A percentile compares a stretch with the other conserved stretches of the same genome.
These are phyloP conservation scores for Zygotorulaspora sp. DNA, from an alignment of 805 yeast species.

Conservation along the genomic window DNA sequence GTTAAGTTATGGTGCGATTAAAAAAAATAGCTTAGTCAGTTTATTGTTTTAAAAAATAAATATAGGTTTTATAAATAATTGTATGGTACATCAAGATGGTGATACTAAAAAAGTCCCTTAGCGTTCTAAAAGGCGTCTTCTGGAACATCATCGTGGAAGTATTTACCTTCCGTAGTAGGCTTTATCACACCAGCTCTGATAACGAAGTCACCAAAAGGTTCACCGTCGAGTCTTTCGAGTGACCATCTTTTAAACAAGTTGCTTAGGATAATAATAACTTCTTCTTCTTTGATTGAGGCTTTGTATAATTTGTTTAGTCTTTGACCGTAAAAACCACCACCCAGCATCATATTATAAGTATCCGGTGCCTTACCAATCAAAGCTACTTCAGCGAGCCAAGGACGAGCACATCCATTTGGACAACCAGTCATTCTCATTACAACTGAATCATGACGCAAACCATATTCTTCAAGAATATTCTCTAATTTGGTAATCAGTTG, in stretches of 20 bases:
- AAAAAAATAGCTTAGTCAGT: no score
- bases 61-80: slow-evolving; percentile 2
- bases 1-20: no score
- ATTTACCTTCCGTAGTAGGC: slow-evolving; percentile 85
- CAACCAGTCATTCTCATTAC: slow-evolving; percentile 99
- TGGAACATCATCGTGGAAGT: slow-evolving; percentile 90
- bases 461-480: slow-evolving; percentile 82
- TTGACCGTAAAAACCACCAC: slow-evolving; percentile 94
- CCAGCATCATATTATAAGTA: slow-evolving; percentile 88
- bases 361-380: slow-evolving; percentile 93
- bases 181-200: slow-evolving; percentile 82
- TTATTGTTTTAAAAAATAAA: slow-evolving; percentile 3
- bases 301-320: slow-evolving; percentile 85
- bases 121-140: slow-evolving; percentile 55
- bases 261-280: slow-evolving; percentile 67
- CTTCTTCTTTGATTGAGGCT: slow-evolving; percentile 86
- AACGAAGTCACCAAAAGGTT: slow-evolving; percentile 92
- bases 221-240: slow-evolving; percentile 82
- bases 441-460: slow-evolving; percentile 87
- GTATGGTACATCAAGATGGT: slow-evolving; percentile 1
- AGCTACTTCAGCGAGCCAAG: slow-evolving; percentile 96
- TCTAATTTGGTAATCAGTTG: slow-evolving; percentile 76
- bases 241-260: slow-evolving; percentile 95
- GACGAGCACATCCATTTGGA: slow-evolving; percentile 98
- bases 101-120: not conserved